Conservation (phyloP, 495 filamentous ascomycete species). For the Daldinia bambusicola region DNA sequence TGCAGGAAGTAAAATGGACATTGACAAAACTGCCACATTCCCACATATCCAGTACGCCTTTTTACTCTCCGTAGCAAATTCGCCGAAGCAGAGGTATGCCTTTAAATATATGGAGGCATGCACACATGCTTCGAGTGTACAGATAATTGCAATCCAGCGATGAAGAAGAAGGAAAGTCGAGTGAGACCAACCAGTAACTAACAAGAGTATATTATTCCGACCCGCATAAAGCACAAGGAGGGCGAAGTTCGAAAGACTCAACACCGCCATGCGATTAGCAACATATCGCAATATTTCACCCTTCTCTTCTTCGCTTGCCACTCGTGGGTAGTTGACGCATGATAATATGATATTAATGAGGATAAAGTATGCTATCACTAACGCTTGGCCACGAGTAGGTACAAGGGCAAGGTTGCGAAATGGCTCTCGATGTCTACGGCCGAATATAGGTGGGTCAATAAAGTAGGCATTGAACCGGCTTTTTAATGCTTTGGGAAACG, state of each 20-base stretch:
- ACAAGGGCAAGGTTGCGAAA: conserved; percentile 48
- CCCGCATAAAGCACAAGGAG: conserved; percentile 61
- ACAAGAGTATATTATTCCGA: conserved; percentile 65
- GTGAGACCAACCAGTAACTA: conserved; percentile 65
- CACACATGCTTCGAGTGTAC: conserved; percentile 59
- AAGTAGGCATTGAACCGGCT: conserved; percentile 46
- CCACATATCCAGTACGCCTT: conserved; percentile 53
- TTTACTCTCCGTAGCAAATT: conserved; percentile 36
- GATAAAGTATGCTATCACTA: conserved; percentile 51
- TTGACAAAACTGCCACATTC: conserved; percentile 43
- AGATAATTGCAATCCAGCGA: conserved; percentile 64
- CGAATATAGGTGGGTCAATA: conserved; percentile 50
- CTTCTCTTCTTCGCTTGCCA: conserved; percentile 5
- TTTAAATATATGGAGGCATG: conserved; percentile 54
- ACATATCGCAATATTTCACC: conserved; percentile 43
- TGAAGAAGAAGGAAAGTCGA: conserved; percentile 63
- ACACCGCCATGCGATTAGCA: conserved; percentile 59
- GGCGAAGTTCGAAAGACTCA: conserved; percentile 61
- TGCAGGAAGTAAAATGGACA: conserved; percentile 38
- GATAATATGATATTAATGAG: conserved; percentile 52
- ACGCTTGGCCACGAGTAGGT: conserved; percentile 53
- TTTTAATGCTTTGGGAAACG: conserved; percentile 31
- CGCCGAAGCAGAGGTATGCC: conserved; percentile 29
- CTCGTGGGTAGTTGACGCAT: conserved; percentile 39
- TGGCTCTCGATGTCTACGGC: conserved; percentile 45